phyloP scores from a whole-genome alignment of 148 eudicot species.

The Diospyros lotus region DNA sequence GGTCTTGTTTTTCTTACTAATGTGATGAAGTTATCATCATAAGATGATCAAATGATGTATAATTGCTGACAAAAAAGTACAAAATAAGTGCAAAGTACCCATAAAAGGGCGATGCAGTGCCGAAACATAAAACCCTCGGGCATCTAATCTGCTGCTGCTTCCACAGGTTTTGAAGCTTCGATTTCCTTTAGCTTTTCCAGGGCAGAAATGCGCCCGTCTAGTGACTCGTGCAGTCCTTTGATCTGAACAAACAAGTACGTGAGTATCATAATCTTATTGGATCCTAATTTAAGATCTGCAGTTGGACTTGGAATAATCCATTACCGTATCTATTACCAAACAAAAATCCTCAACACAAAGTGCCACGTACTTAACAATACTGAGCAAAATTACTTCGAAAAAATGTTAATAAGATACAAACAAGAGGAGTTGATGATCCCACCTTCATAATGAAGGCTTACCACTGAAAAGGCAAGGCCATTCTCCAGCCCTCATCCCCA shows the following conservation, averaged over 20 bases:
- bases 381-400: no score
- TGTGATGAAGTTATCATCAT: not conserved
- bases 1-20: not conserved
- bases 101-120: not conserved
- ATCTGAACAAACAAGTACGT: conserved; percentile 27
- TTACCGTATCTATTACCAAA: not conserved
- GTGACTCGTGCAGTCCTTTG: conserved; percentile 53
- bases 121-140: conserved; percentile 4
- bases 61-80: not conserved
- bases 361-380: not conserved
- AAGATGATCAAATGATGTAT: not conserved
- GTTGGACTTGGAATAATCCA: conserved; percentile 1
- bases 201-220: conserved; percentile 55
- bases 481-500: not conserved
- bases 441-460: not conserved
- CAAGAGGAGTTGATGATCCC: no score
- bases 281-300: not conserved
- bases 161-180: conserved; percentile 43
- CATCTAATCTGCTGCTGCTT: conserved; percentile 48
- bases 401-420: no score
- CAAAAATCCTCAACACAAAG: not conserved
- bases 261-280: not conserved
- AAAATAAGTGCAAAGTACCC: not conserved
- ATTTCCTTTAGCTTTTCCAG: conserved; percentile 45
- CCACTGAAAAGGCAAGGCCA: not conserved